Evolutionary conservation across 2,329 filamentous ascomycete species (phyloP).

Genomic region (Ophiostoma pallidulum): DNA sequence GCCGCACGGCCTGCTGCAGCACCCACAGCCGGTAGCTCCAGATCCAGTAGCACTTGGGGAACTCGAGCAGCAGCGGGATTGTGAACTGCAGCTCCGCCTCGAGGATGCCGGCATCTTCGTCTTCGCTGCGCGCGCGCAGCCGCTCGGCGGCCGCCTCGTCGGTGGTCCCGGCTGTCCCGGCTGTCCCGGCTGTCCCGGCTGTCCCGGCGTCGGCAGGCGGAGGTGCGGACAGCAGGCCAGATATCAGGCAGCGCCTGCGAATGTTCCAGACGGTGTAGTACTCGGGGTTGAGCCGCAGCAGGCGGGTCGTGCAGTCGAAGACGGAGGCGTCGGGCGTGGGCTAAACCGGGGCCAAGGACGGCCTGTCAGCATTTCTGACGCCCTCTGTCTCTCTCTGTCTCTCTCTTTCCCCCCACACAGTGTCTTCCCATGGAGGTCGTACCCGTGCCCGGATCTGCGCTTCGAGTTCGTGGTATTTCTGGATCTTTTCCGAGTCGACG

Average conservation of each 20-base stretch:
- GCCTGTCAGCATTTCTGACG: too few species aligned
- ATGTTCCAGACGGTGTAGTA: slow-evolving; percentile 90
- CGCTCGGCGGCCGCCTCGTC: too few species aligned
- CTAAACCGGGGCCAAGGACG: too few species aligned
- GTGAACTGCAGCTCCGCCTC: slow-evolving; percentile 71
- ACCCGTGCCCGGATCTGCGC: slow-evolving; percentile 58
- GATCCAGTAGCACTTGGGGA: slow-evolving; percentile 98
- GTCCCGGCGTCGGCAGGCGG: too few species aligned
- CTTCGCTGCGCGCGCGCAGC: too few species aligned
- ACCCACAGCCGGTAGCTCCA: slow-evolving; percentile 95
- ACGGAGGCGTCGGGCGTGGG: slow-evolving; percentile 44
- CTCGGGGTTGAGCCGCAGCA: slow-evolving; percentile 71
- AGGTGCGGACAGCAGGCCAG: slow-evolving; percentile 46
- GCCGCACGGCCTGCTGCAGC: slow-evolving; percentile 58
- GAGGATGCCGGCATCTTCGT: slow-evolving; percentile 36
- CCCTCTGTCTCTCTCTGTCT: too few species aligned
- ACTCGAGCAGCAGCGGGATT: slow-evolving; percentile 72
- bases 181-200: too few species aligned
- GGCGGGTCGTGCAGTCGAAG: slow-evolving; percentile 59
- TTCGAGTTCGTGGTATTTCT: slow-evolving; percentile 64
- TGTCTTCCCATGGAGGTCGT: slow-evolving; percentile 14
- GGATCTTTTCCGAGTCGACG: slow-evolving; percentile 66
- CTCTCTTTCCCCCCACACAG: background rate
- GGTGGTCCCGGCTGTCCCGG: too few species aligned
- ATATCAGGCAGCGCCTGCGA: slow-evolving; percentile 61